Evolutionary conservation across 139 green algal species (phyloP).

Genomic region (Chlorella ohadii): DNA sequence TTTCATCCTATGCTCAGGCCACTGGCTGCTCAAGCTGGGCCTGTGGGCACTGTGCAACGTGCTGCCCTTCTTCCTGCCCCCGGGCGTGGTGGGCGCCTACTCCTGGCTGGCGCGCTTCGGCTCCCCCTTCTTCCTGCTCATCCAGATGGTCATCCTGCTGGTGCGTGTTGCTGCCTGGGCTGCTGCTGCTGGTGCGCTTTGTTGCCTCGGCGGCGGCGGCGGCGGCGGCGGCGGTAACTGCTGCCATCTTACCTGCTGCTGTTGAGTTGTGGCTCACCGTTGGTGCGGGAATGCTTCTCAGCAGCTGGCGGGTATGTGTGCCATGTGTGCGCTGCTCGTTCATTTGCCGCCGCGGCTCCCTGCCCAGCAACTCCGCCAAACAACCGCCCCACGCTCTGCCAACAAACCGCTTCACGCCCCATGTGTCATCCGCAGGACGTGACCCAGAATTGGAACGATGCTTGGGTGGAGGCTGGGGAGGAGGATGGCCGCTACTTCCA

Average conservation of each 20-base stretch:
- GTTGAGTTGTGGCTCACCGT: too few species aligned
- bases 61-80: constrained; percentile 89
- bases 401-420: too few species aligned
- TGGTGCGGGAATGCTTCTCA: too few species aligned
- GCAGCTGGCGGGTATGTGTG: too few species aligned
- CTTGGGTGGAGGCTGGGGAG: constrained; percentile 85
- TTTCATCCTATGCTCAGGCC: too few species aligned
- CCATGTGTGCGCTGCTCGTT: too few species aligned
- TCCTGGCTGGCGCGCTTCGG: constrained; percentile 84
- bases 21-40: constrained; percentile 87
- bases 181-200: background rate
- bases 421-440: constrained; percentile 86
- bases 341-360: too few species aligned
- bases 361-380: too few species aligned
- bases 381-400: too few species aligned
- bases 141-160: constrained; percentile 82
- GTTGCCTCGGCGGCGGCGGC: background rate
- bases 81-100: constrained; percentile 78
- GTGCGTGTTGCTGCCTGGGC: background rate
- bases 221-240: background rate
- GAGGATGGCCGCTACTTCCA: constrained; percentile 88
- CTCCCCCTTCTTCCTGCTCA: constrained; percentile 90
- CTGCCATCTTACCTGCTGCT: too few species aligned
- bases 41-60: constrained; percentile 84
- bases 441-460: constrained; percentile 89